Base-by-base conservation (phyloP, 2,329 filamentous ascomycete species). In the Neonectria ditissima region DNA sequence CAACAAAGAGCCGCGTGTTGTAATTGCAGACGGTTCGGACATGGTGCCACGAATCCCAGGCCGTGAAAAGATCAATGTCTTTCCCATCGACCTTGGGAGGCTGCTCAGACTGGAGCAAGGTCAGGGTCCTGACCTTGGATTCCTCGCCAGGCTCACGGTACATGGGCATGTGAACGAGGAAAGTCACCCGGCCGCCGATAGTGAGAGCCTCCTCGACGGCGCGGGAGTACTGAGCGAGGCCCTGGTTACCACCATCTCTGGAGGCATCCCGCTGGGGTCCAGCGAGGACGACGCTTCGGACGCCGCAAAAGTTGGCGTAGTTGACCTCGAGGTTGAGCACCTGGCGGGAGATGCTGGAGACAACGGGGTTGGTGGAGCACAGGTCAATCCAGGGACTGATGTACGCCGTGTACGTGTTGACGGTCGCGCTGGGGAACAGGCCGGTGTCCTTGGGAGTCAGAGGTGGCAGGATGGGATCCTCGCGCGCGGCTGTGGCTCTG, bases 351-450 rank as follows among this genome's bases (percentile, higher is more conserved):
- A 98, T 86, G 76, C 92, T 92, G 8, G 93, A 89, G 66, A 98
- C 90, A 66, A 95, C 79, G 7, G 94, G 92, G 77, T 97, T 91
- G 1, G 89, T 81, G 2, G 94, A 97, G 72, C 90, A 91, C 13
- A 98, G 82, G 75, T 98, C 94, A 69, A 97, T 95, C 95, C 95
- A 98, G 6, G 93, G 87, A 77, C 94, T 97, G n/a, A 89, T 89
- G 62, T 91, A 90, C 14, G 89, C 92, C 52, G 97, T 86, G 63
- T 96, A 83, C 55, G 94, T 92, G 67, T 89, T 89, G 65, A 94
- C 88, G 66, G 86, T 86, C 14, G 87, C 84, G 61, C 86, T 86
- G 5, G 92, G 92, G 52, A 88, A 88, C 58, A 96, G 81, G 20
- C 86, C 88, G 0, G 93, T 94, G 75, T 97, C 94, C 65, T 92